Base-by-base conservation (phyloP, 1,139 yeast species). In the Geotrichum aggregatum region DNA sequence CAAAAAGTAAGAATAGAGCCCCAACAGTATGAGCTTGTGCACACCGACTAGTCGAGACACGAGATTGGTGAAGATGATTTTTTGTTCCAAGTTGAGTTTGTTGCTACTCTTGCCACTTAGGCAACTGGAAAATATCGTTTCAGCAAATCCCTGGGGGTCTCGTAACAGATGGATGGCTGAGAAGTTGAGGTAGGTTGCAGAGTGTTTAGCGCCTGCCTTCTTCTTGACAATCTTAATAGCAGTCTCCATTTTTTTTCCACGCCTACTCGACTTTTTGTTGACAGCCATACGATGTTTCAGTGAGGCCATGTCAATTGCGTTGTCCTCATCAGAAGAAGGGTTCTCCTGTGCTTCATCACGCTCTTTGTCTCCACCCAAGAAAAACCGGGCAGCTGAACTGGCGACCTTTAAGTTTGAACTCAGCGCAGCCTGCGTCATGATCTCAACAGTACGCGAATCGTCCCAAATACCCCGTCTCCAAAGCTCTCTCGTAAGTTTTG, bases 391-490 rank as follows among this genome's bases (percentile, higher is more conserved):
- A 54, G 97, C 98, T 1, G 97, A 87, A 55, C 84, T 74, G 11
- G 95, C 87, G 50, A 92, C 95, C 71, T 92, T 92, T 13, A 82
- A 78, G 62, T 91, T 95, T 10, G 86, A 82, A 65, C 89, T 96
- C 56, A 87, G 70, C 1, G 97, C 89, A 1, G 98, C 97, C 63
- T 88, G 95, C 1, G 95, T 85, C 98, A 94, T 91, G 63, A 92
- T 82, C 69, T 92, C 98, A 22, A 92, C 96, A 0, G 98, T 85
- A 62, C 98, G 76, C 1, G 96, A 79, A 69, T 92, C 99, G 68
- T 89, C 97, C 99, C 99, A 92, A 56, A 92, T 85, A 64, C 96
- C 96, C 66, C 98, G 78, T 72, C 95, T 79, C 99, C 99, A 92
- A 52, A 92, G 76, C 68, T 92, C 98, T 67, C 98, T 79, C 7